Evolutionary conservation across 1,139 yeast species (phyloP).

Genomic region (Kodamaea suecica): DNA sequence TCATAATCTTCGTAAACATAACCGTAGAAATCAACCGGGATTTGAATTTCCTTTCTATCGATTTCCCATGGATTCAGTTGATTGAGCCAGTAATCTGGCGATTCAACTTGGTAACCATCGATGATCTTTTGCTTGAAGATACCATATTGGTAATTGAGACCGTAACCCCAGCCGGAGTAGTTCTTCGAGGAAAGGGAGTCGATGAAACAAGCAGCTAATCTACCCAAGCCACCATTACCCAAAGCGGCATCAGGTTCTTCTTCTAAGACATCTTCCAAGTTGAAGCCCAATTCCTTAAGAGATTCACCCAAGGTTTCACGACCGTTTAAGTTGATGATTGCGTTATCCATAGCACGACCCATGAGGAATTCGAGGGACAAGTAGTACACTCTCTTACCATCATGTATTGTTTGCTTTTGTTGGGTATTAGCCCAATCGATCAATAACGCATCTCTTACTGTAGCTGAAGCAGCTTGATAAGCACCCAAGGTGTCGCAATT

Average conservation of each 20-base stretch:
- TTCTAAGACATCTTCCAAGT: constrained; percentile 78
- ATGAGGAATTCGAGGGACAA: constrained; percentile 84
- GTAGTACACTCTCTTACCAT: constrained; percentile 85
- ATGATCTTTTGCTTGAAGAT: constrained; percentile 87
- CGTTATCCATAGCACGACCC: constrained; percentile 96
- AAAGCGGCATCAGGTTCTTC: constrained; percentile 93
- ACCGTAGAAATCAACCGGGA: constrained; percentile 93
- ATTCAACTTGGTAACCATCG: constrained; percentile 91
- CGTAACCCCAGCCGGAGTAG: constrained; percentile 97
- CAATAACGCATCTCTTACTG: constrained; percentile 76
- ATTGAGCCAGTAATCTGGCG: constrained; percentile 92
- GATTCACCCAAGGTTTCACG: constrained; percentile 55
- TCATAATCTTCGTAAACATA: constrained; percentile 62
- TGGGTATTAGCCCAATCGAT: constrained; percentile 93
- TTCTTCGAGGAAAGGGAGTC: constrained; percentile 85
- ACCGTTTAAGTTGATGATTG: constrained; percentile 68
- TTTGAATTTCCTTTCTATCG: constrained; percentile 79
- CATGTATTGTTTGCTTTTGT: constrained; percentile 79
- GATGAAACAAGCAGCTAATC: constrained; percentile 91
- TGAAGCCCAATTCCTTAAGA: constrained; percentile 76
- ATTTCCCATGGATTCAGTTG: constrained; percentile 93
- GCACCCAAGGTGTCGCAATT: constrained; percentile 93
- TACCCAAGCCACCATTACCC: constrained; percentile 94
- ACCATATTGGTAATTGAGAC: constrained; percentile 89
- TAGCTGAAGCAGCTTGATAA: constrained; percentile 79